phyloP scores from a whole-genome alignment of 306 rosid genomes.

The Carpinus fangiana region DNA sequence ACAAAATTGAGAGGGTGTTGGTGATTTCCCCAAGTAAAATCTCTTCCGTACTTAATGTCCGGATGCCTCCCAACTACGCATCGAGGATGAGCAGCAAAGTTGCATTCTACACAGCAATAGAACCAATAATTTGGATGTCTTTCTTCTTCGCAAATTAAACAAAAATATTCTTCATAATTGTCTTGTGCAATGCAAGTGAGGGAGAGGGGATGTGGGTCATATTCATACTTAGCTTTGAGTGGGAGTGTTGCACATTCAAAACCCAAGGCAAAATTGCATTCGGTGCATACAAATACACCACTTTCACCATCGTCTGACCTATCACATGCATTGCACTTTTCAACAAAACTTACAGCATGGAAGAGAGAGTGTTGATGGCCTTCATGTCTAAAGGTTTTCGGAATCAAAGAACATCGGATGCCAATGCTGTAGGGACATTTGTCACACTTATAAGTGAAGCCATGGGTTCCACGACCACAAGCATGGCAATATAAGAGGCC shows the following conservation, averaged over 20 bases:
- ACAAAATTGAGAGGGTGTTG: no score
- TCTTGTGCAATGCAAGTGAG: not conserved
- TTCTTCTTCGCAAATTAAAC: not conserved
- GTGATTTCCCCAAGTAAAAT: no score
- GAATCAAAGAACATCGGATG: not conserved
- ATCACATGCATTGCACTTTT: not conserved
- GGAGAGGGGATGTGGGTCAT: not conserved
- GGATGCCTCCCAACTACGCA: no score
- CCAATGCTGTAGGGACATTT: not conserved
- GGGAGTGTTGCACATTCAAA: not conserved
- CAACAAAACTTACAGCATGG: not conserved
- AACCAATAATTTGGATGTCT: not conserved
- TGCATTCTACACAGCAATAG: not conserved
- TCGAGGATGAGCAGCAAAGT: not conserved
- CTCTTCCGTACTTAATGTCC: no score
- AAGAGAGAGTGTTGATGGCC: not conserved
- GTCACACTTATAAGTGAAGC: not conserved
- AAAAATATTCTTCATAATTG: not conserved
- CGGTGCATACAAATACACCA: not conserved
- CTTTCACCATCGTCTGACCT: rapidly evolving
- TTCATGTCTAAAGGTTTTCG: not conserved
- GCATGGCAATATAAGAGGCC: not conserved
- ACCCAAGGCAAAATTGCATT: not conserved
- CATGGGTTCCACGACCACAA: not conserved
- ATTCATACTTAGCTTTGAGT: not conserved